Evolutionary conservation across 768 basidiomycete species (phyloP), one percentile per base, ranked within the genome.

Genomic region (Trametes punicea): DNA sequence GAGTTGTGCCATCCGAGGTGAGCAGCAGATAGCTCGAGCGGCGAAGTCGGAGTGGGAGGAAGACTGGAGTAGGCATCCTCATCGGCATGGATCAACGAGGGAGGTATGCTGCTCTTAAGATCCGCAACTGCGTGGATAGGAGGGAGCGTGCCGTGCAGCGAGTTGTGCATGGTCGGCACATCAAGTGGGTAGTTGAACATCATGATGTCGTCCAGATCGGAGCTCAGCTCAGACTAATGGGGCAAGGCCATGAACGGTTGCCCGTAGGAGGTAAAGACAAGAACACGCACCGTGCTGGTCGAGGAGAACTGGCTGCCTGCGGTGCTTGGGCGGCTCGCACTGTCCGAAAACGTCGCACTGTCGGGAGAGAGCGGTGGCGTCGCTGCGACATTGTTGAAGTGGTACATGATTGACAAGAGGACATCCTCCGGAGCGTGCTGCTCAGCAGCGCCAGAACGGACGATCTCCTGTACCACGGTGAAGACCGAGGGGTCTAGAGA

Each of bases 11-110:
- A 57, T 1, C 50, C 45, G 27, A 51, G 49, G n/a, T 46, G 48
- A 5, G 58, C 36, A 7, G 58, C 36, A 5, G 53, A 44, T 31
- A 60, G 48, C 39, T 55, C 53, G 48, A 60, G 50, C 48, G 58
- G 58, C 20, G 58, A 55, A 2, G 48, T 60, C 36, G 58, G 53
- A 36, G 58, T 66, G 36, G 62, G 65, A 8, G 67, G 67, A 18
- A 68, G 59, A 52, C 64, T 65, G 45, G 62, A 48, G 60, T 68
- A 68, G 21, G 64, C 67, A 21, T 68, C 67, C 26, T 69, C 67
- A 57, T 60, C 64, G 30, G 58, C 62, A 34, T 62, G 64, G 46
- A 64, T 60, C 25, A 63, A 64, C 29, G 55, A 59, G 3, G 63
- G 63, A 3, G 59, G 54, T 30, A 57, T 51, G 52, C 41, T 41